These are phyloP conservation scores for Ehretia macrophylla DNA, from an alignment of 257 asterid species.

Conservation along the genomic window DNA sequence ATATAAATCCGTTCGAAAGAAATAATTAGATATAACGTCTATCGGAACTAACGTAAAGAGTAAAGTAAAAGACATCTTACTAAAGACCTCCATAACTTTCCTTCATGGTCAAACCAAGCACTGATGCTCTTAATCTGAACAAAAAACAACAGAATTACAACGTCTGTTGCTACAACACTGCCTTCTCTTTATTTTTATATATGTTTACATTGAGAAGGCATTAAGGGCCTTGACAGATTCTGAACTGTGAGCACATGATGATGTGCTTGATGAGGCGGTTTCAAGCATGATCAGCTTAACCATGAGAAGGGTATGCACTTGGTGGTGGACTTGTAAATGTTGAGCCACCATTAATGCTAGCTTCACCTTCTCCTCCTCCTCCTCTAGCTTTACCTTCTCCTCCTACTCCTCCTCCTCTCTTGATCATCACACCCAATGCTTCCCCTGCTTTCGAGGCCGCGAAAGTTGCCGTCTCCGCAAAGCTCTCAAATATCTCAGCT, in stretches of 20 bases:
- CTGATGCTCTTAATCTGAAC: background rate
- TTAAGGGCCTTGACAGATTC: background rate
- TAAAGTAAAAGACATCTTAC: too few relatives aligned
- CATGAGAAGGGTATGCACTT: constrained; percentile 4
- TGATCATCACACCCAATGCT: constrained; percentile 10
- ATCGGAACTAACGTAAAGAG: too few relatives aligned
- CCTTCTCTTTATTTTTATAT: constrained; percentile 11
- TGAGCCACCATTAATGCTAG: constrained; percentile 12
- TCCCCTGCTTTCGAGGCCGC: constrained; percentile 20
- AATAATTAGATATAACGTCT: too few relatives aligned
- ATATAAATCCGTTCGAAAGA: too few relatives aligned
- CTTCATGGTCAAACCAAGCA: too few relatives aligned
- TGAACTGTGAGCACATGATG: too few relatives aligned
- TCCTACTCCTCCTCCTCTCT: background rate
- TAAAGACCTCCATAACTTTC: too few relatives aligned
- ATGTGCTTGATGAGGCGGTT: too few relatives aligned
- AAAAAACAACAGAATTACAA: constrained; percentile 5
- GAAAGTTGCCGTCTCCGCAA: constrained; percentile 28
- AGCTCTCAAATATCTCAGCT: constrained; percentile 50
- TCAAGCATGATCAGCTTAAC: constrained; percentile 5
- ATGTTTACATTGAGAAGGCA: constrained; percentile 10
- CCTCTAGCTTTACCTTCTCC: background rate
- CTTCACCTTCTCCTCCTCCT: too few relatives aligned
- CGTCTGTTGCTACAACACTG: background rate
- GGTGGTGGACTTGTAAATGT: constrained; percentile 31